Percentiles rank a stretch among this genome's conserved stretches.
These are phyloP conservation scores for Aureobasidium sp. DNA, from an alignment of 2,329 filamentous ascomycete species.

Conservation along the genomic window DNA sequence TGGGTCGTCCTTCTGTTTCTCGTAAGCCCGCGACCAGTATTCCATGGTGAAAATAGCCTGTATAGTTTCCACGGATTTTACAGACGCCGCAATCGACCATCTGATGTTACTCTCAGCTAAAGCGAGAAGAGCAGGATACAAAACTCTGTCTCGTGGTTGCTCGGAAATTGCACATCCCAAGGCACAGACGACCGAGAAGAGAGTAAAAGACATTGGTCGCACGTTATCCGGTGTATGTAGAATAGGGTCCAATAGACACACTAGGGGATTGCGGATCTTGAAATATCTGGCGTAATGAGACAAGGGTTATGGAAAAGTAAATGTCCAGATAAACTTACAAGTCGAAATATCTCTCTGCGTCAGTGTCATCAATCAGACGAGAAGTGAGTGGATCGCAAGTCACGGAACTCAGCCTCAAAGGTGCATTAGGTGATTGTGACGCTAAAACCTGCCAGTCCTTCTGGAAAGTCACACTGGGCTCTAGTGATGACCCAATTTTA, in stretches of 20 bases:
- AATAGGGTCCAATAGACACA: slow-evolving; percentile 1
- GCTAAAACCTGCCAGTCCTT: slow-evolving; percentile 5
- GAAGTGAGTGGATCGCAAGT: slow-evolving; percentile 1
- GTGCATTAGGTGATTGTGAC: not conserved
- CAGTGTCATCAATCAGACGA: not conserved
- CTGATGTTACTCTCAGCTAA: slow-evolving; percentile 4
- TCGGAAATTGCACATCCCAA: not conserved
- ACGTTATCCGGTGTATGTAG: not conserved
- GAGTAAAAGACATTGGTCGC: not conserved
- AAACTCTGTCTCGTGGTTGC: not conserved
- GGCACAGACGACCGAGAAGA: slow-evolving; percentile 4
- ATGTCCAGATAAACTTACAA: slow-evolving; percentile 5
- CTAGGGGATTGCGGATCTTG: not conserved
- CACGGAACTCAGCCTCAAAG: not conserved
- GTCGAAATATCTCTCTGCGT: slow-evolving; percentile 2
- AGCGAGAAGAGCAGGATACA: not conserved
- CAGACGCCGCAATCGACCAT: slow-evolving; percentile 10
- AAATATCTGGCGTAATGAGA: too few relatives aligned
- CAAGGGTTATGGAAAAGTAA: too few relatives aligned
- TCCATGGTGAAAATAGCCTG: not conserved
- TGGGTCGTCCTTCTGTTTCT: slow-evolving; percentile 7
- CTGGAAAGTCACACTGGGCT: not conserved
- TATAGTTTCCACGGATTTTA: slow-evolving; percentile 1
- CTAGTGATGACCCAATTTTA: not conserved
- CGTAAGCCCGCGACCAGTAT: not conserved